Base-by-base conservation (phyloP, 805 yeast species). In the Naumovozyma castellii region DNA sequence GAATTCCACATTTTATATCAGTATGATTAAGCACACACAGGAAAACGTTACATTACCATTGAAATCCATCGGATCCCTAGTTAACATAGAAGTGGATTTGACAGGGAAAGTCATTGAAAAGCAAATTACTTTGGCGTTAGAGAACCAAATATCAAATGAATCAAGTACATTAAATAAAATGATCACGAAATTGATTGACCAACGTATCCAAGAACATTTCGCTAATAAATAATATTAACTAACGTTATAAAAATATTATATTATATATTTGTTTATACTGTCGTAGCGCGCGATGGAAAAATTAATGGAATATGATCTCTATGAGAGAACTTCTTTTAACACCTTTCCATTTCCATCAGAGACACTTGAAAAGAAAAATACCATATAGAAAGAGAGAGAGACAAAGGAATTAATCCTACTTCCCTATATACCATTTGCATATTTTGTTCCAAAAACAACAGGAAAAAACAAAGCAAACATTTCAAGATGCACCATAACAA, bases 11-110 rank as follows among this genome's bases (percentile, higher is more conserved):
- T 92, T 92, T 53, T 75, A 84, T 37, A 85, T 92, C 40, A 84
- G 88, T 81, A 80, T 92, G 81, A 83, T 92, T 41, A 81, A 84
- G 32, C 88, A 88, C 57, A 87, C 97, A 0, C 97, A 92, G 61
- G 72, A 68, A 12, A 78, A 76, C 56, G 96, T 92, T 17, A 68
- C 82, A 2, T 63, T 87, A 62, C 80, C 96, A 5, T 49, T 55
- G 42, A 88, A 85, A 56, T 46, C 59, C 8, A 52, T 74, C 3
- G 88, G 85, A 1, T 81, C 72, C 31, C 49, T 55, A 14, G 94
- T 92, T 19, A 92, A 92, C 53, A 78, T 92, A 36, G 99, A 92
- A 64, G 99, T 92, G 25, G 99, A 92, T 61, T 68, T 90, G 38
- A 83, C 90, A 31, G 98, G 97, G 15, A 92, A 92, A 64, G 71